Conservation (phyloP, 495 filamentous ascomycete species). For the Terfezia boudieri region DNA sequence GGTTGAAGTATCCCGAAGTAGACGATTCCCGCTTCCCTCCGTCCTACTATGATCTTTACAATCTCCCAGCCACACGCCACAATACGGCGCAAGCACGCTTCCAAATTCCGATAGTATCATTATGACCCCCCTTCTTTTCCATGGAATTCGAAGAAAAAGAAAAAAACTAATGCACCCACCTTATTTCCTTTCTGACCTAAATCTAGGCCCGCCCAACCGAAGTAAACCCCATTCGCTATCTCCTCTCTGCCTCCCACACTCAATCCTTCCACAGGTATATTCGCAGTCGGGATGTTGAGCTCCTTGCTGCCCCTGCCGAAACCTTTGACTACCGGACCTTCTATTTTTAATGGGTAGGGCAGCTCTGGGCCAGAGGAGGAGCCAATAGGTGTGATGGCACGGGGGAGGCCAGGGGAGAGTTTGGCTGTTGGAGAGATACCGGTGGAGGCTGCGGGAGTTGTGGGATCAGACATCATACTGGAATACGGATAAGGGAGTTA, state of each 20-base stretch:
- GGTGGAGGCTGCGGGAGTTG: too few species aligned
- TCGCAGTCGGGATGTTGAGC: slow-evolving; percentile 91
- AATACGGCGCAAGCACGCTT: too few species aligned
- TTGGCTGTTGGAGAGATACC: too few species aligned
- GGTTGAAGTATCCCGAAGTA: too few species aligned
- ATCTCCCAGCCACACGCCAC: too few species aligned
- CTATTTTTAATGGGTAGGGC: slow-evolving; percentile 63
- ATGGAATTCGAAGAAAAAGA: neutral
- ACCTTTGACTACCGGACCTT: slow-evolving; percentile 68
- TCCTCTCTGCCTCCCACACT: slow-evolving; percentile 43
- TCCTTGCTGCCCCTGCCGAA: slow-evolving; percentile 88
- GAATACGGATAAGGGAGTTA: too few species aligned
- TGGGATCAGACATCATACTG: too few species aligned
- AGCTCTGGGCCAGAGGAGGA: slow-evolving; percentile 26
- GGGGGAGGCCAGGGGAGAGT: neutral
- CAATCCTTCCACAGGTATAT: slow-evolving; percentile 63
- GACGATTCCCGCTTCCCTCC: too few species aligned
- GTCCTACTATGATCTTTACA: too few species aligned
- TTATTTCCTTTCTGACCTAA: slow-evolving; percentile 19
- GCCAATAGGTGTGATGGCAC: neutral
- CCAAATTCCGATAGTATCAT: neutral
- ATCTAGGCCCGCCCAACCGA: slow-evolving; percentile 54
- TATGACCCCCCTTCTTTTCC: neutral
- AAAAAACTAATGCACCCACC: neutral
- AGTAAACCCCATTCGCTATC: slow-evolving; percentile 66